Evolutionary conservation across 1,139 yeast genomes (phyloP).

Genomic region (Magnusiomyces fungicola): DNA sequence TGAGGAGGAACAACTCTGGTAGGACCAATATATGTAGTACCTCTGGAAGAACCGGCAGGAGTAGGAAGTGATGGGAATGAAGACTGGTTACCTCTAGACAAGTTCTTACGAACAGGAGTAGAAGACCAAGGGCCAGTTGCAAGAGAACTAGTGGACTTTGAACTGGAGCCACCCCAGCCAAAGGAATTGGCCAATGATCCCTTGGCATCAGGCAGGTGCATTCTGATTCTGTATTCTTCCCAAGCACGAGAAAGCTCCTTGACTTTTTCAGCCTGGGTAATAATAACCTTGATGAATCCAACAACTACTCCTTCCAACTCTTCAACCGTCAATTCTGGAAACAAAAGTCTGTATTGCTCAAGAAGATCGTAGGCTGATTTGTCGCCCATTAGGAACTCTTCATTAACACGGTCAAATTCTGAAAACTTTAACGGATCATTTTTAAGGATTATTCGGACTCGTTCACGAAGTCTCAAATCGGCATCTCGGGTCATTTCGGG

Average conservation of each 20-base stretch:
- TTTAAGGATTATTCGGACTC: slow-evolving; percentile 55
- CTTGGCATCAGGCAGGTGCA: slow-evolving; percentile 10
- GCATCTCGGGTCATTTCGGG: slow-evolving; percentile 42
- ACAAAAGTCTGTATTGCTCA: slow-evolving; percentile 46
- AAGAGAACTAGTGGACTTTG: background rate
- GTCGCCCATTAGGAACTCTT: slow-evolving; percentile 41
- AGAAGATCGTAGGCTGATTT: slow-evolving; percentile 46
- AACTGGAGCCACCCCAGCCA: background rate
- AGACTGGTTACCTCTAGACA: background rate
- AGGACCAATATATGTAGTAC: background rate
- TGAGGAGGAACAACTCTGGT: background rate
- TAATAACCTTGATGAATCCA: slow-evolving; percentile 39
- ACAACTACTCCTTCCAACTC: slow-evolving; percentile 43
- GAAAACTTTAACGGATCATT: slow-evolving; percentile 44
- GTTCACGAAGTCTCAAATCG: slow-evolving; percentile 63
- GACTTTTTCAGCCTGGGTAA: slow-evolving; percentile 7
- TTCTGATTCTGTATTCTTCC: slow-evolving; percentile 15
- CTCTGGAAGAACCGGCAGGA: background rate
- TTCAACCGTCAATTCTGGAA: slow-evolving; percentile 32
- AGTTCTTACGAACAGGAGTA: background rate
- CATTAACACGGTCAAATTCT: slow-evolving; percentile 46
- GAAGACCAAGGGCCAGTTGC: background rate
- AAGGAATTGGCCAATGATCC: background rate
- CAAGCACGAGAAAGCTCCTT: slow-evolving; percentile 13
- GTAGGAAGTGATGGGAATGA: slow-evolving; percentile 4